Percentiles rank a stretch among this genome's conserved stretches.
Conservation (phyloP, 345 rosid species). For the Euphorbia lathyris region DNA sequence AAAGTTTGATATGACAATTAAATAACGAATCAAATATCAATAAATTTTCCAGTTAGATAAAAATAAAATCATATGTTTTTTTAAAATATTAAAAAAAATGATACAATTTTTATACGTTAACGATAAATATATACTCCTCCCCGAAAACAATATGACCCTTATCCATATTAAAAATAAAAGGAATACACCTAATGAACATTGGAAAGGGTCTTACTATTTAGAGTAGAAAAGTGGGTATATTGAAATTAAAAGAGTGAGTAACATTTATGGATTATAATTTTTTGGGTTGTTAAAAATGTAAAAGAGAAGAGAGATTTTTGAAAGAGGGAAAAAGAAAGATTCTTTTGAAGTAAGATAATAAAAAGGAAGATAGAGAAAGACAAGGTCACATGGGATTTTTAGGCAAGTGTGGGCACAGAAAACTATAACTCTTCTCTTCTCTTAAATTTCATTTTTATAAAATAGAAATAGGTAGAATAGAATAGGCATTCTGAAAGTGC, state of each 20-base stretch:
- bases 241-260: constrained; percentile 36
- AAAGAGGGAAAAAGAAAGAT: constrained; percentile 27
- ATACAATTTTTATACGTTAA: no score
- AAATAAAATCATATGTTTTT: no score
- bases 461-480: no score
- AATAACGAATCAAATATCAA: no score
- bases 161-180: no score
- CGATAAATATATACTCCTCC: no score
- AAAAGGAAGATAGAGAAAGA: constrained; percentile 5
- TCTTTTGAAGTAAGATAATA: constrained; percentile 20
- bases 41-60: no score
- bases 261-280: constrained; percentile 15
- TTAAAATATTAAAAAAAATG: no score
- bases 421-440: constrained; percentile 8
- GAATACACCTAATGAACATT: no score
- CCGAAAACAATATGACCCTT: no score
- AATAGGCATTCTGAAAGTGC: constrained; percentile 9
- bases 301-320: background rate
- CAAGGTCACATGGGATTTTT: constrained; percentile 39
- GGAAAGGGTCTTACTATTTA: no score
- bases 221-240: background rate
- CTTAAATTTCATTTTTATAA: background rate
- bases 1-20: no score
- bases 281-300: background rate
- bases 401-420: constrained; percentile 40